phyloP scores from a whole-genome alignment of 176 grass and related monocot genomes.

The sorghum (Sorghum bicolor) region DNA sequence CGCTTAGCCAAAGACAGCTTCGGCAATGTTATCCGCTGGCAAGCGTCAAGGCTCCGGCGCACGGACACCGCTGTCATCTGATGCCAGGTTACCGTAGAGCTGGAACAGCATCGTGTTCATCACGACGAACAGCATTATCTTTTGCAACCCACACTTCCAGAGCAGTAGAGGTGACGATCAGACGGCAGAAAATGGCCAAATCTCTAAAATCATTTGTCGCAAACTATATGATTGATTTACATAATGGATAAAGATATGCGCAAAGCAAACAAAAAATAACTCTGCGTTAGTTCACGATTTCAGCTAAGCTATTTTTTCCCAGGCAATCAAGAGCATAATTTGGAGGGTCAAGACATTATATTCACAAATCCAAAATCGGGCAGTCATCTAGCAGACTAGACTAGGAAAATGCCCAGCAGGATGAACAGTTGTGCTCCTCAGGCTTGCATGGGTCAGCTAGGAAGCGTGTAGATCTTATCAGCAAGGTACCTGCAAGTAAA shows the following conservation, averaged over 20 bases:
- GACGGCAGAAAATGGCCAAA: not conserved
- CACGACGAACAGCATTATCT: no score
- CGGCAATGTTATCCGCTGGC: not conserved
- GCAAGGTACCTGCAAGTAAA: conserved; percentile 9
- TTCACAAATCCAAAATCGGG: conserved; percentile 6
- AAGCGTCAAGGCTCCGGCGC: not conserved
- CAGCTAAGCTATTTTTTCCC: conserved; percentile 2
- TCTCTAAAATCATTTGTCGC: not conserved
- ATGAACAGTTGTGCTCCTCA: not conserved
- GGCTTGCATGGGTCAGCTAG: not conserved
- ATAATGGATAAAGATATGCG: not conserved
- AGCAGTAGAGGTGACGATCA: not conserved
- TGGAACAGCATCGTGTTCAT: not conserved
- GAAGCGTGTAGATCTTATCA: not conserved
- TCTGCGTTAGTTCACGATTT: not conserved
- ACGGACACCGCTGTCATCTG: not conserved
- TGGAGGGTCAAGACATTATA: not conserved
- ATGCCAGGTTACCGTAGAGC: not conserved
- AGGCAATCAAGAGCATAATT: not conserved
- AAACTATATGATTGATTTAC: conserved; percentile 1
- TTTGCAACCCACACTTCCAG: not conserved
- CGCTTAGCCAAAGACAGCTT: not conserved
- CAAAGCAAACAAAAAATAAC: not conserved
- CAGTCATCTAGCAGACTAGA: not conserved
- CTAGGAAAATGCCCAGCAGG: not conserved